These are phyloP conservation scores for Zalerion maritima DNA, from an alignment of 495 filamentous ascomycete species.

Conservation along the genomic window DNA sequence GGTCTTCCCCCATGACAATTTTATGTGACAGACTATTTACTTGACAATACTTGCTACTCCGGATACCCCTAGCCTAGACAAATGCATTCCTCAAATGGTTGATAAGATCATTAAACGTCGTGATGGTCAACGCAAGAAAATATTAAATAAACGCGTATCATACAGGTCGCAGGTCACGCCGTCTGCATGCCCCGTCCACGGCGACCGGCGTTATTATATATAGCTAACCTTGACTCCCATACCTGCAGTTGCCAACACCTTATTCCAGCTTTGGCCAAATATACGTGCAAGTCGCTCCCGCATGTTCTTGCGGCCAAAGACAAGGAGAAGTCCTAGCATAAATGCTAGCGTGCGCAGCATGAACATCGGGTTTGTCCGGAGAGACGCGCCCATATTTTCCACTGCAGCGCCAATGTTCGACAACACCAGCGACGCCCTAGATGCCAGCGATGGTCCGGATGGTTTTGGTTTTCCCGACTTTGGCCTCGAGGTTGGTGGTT, in stretches of 20 bases:
- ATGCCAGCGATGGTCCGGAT: constrained; percentile 10
- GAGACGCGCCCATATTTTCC: constrained; percentile 42
- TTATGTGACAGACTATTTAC: no score
- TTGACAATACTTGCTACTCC: no score
- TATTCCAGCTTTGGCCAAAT: constrained; percentile 60
- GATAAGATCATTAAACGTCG: constrained; percentile 3
- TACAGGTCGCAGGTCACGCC: constrained; percentile 4
- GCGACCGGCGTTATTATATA: constrained; percentile 42
- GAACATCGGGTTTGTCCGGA: constrained; percentile 58
- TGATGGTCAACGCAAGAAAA: constrained; percentile 2
- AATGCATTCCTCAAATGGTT: constrained; percentile 3
- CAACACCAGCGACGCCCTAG: constrained; percentile 33
- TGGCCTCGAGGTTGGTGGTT: constrained; percentile 5
- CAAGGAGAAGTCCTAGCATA: constrained; percentile 61
- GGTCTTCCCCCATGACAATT: no score
- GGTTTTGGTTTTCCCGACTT: constrained; percentile 6
- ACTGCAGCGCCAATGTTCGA: constrained; percentile 45
- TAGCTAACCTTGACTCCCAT: constrained; percentile 99
- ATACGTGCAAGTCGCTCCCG: constrained; percentile 58
- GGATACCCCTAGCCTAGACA: no score
- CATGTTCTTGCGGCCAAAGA: constrained; percentile 59
- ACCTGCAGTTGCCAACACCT: constrained; percentile 69
- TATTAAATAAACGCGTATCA: constrained; percentile 10
- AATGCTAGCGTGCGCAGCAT: constrained; percentile 68
- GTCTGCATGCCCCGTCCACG: background rate